Evolutionary conservation across 2,329 filamentous ascomycete genomes (phyloP).

Genomic region (Alternaria sp.): DNA sequence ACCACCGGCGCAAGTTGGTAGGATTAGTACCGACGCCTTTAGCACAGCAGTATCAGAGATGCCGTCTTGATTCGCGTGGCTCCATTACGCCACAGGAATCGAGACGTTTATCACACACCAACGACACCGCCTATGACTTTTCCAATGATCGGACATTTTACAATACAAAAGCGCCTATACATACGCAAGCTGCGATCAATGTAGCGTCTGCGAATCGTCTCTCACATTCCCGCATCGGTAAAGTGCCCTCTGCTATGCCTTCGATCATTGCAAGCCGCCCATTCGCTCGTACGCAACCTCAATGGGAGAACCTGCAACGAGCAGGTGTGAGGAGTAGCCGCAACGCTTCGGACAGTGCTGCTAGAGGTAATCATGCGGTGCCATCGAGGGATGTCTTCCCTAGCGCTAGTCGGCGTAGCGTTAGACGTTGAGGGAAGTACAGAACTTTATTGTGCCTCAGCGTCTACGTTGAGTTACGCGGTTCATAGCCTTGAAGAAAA

Average conservation of each 20-base stretch:
- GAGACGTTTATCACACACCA: constrained; percentile 7
- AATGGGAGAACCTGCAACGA: constrained; percentile 28
- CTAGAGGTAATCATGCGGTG: constrained; percentile 1
- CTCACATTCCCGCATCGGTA: constrained; percentile 17
- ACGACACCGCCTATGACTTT: constrained; percentile 16
- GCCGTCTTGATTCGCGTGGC: constrained; percentile 22
- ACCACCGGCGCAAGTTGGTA: not conserved
- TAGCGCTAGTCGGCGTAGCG: constrained; percentile 27
- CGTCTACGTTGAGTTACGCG: not conserved
- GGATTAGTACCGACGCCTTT: constrained; percentile 2
- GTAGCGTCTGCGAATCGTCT: constrained; percentile 14
- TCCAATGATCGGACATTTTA: constrained; percentile 9
- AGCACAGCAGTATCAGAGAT: constrained; percentile 12
- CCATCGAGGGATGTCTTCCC: constrained; percentile 18
- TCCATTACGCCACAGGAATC: constrained; percentile 22
- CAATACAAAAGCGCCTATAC: constrained; percentile 6
- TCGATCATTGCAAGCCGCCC: constrained; percentile 21
- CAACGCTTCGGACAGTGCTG: constrained; percentile 4
- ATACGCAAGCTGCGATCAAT: constrained; percentile 10
- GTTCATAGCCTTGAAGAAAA: not conserved
- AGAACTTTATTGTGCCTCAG: not conserved
- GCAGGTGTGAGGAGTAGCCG: constrained; percentile 38
- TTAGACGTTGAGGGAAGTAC: constrained; percentile 23
- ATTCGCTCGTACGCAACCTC: constrained; percentile 19
- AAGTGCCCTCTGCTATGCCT: constrained; percentile 28